Conservation (phyloP, 176 grass and related monocot species). For the Neostapfia colusana region DNA sequence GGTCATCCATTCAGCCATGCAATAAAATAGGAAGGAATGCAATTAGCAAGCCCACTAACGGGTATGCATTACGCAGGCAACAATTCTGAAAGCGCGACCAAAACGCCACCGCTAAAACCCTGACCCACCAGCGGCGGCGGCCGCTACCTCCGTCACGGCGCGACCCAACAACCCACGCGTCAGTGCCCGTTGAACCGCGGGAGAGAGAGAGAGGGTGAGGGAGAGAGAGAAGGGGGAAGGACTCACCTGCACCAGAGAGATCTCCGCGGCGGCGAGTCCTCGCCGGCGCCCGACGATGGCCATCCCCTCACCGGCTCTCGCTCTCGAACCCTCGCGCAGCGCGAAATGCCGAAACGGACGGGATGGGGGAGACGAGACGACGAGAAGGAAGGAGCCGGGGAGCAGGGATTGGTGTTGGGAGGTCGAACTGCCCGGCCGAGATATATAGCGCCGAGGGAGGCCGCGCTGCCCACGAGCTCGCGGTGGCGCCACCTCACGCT, state of each 20-base stretch:
- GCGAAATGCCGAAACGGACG: slow-evolving; percentile 30
- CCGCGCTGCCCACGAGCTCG: slow-evolving; percentile 7
- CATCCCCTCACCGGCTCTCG: slow-evolving; percentile 38
- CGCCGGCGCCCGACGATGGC: slow-evolving; percentile 32
- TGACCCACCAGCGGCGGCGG: not conserved
- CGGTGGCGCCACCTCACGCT: not conserved
- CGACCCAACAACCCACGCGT: not conserved
- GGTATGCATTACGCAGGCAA: not conserved
- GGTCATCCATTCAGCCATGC: not conserved
- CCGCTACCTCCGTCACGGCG: slow-evolving; percentile 14
- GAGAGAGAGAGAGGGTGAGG: too few species aligned
- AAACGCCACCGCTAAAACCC: slow-evolving; percentile 2
- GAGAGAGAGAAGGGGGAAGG: not conserved
- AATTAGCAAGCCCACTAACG: not conserved
- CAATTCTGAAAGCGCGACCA: slow-evolving; percentile 22
- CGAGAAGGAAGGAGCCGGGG: not conserved
- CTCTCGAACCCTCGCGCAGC: too few species aligned
- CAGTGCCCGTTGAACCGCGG: not conserved
- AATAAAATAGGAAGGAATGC: slow-evolving; percentile 18
- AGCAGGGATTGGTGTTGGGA: slow-evolving; percentile 25
- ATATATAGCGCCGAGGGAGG: slow-evolving; percentile 22
- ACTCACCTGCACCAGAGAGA: slow-evolving; percentile 40
- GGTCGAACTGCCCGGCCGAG: slow-evolving; percentile 35
- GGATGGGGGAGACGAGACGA: not conserved
- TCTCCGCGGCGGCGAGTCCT: slow-evolving; percentile 8